Percentiles rank a stretch among this genome's conserved stretches.
These are phyloP conservation scores for Boletus albobrunnescens DNA, from an alignment of 1,284 basidiomycete genomes.

Conservation along the genomic window DNA sequence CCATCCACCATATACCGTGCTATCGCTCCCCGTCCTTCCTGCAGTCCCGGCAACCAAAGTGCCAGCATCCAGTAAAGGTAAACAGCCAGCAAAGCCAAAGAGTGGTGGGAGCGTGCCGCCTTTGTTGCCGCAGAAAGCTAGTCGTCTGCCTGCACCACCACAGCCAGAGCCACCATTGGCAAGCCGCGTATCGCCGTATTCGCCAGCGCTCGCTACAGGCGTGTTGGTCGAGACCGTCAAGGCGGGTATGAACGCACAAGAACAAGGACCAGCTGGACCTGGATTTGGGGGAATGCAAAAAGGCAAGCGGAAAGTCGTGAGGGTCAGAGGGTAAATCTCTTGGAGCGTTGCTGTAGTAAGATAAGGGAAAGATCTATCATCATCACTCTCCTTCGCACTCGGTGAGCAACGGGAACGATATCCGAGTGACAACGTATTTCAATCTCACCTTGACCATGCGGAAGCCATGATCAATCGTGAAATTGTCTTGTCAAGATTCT, in stretches of 20 bases:
- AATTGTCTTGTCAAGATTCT: too few species aligned
- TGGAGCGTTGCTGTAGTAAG: conserved; percentile 12
- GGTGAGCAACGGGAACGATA: too few species aligned
- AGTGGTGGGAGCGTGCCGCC: conserved; percentile 25
- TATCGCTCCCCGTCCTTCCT: conserved; percentile 18
- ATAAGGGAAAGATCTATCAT: conserved; percentile 26
- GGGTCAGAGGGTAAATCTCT: conserved; percentile 53
- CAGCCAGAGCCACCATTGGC: conserved; percentile 51
- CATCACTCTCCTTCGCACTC: too few species aligned
- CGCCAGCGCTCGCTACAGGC: conserved; percentile 42
- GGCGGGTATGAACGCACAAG: conserved; percentile 70
- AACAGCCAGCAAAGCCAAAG: conserved; percentile 43
- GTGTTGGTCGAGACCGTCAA: conserved; percentile 74
- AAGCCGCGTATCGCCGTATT: conserved; percentile 43
- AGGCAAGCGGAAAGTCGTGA: conserved; percentile 75
- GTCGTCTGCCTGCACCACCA: conserved; percentile 46
- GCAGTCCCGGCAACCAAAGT: conserved; percentile 27
- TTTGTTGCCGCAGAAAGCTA: conserved; percentile 26
- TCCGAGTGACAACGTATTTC: not conserved
- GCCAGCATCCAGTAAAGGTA: conserved; percentile 38
- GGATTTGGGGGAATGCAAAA: conserved; percentile 49
- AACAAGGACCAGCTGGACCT: conserved; percentile 37
- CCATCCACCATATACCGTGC: conserved; percentile 52
- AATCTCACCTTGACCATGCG: not conserved
- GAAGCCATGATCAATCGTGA: too few species aligned